phyloP scores from a whole-genome alignment of 208 protist species.

The Leishmania aethiopica region DNA sequence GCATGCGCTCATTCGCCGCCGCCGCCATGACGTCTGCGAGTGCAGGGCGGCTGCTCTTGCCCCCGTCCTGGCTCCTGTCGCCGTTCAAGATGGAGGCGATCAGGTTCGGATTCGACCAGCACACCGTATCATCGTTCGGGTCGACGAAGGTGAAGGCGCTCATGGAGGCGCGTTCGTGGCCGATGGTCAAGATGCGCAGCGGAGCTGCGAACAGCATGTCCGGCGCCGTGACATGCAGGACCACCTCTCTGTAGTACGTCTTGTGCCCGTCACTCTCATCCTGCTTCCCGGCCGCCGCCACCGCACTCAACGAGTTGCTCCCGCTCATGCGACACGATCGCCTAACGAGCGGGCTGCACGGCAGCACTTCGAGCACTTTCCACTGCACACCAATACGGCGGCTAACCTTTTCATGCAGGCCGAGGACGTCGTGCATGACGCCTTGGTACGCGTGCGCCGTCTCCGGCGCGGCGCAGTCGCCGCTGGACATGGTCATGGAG shows the following conservation, averaged over 20 bases:
- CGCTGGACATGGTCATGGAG: neutral
- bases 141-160: conserved; percentile 45
- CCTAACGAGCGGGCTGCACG: conserved; percentile 3
- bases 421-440: conserved; percentile 28
- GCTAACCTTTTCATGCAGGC: conserved; percentile 14
- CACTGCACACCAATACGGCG: conserved; percentile 22
- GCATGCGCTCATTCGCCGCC: neutral
- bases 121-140: conserved; percentile 24
- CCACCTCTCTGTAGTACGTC: conserved; percentile 21
- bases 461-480: conserved; percentile 12
- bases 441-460: conserved; percentile 14
- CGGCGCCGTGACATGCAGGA: conserved; percentile 32
- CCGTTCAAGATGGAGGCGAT: conserved; percentile 22
- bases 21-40: neutral
- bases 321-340: neutral
- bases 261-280: neutral
- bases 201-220: conserved; percentile 28
- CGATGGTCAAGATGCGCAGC: conserved; percentile 38
- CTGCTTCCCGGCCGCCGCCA: neutral
- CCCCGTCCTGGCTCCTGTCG: neutral
- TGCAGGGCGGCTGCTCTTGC: conserved; percentile 4
- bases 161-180: conserved; percentile 52
- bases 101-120: conserved; percentile 53
- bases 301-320: neutral
- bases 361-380: conserved; percentile 24